Evolutionary conservation across 1,139 yeast species (phyloP).

Genomic region (Geotrichum macrosporum): DNA sequence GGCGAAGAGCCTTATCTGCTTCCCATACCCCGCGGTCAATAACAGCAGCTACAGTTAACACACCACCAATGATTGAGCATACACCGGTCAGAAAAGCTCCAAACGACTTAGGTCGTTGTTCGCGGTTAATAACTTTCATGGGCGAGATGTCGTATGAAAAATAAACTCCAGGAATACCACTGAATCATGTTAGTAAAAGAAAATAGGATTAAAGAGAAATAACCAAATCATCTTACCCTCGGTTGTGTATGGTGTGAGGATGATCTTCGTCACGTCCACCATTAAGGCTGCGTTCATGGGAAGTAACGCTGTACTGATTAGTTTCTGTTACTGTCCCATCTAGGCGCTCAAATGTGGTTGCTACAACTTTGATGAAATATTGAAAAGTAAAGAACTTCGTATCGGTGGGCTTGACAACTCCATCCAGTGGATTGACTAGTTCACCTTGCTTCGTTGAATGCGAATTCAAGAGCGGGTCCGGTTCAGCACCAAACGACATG

Average conservation of each 20-base stretch:
- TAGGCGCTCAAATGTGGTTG: constrained; percentile 75
- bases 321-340: constrained; percentile 55
- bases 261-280: constrained; percentile 94
- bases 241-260: constrained; percentile 75
- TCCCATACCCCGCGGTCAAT: constrained; percentile 85
- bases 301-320: constrained; percentile 87
- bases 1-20: constrained; percentile 73
- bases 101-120: constrained; percentile 73
- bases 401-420: constrained; percentile 42
- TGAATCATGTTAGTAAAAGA: background rate
- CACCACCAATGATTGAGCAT: constrained; percentile 88
- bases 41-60: constrained; percentile 84
- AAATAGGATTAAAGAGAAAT: background rate
- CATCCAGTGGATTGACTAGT: constrained; percentile 69
- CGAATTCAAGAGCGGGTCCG: constrained; percentile 1
- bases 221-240: constrained; percentile 43
- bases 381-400: constrained; percentile 63
- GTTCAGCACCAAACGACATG: constrained; percentile 63
- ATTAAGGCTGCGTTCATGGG: constrained; percentile 73
- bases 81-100: constrained; percentile 82
- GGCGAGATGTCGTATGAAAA: constrained; percentile 91
- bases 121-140: constrained; percentile 80
- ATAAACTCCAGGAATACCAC: constrained; percentile 83
- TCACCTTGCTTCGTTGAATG: constrained; percentile 23
- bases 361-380: constrained; percentile 84